Evolutionary conservation across 768 basidiomycete species (phyloP).

Genomic region (Podaxis sp.): DNA sequence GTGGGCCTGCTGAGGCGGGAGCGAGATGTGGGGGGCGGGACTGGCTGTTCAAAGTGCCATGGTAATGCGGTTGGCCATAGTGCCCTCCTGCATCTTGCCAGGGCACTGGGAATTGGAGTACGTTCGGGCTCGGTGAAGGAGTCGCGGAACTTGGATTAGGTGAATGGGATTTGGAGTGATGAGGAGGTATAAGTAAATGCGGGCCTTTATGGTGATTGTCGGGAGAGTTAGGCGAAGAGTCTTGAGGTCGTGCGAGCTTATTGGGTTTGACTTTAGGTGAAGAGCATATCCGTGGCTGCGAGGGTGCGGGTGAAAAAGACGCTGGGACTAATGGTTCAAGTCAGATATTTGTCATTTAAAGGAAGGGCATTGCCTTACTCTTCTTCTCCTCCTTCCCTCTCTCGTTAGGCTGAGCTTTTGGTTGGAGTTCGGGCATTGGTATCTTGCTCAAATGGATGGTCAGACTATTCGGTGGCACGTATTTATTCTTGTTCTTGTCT

Average conservation of each 20-base stretch:
- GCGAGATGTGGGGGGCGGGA: constrained; percentile 8
- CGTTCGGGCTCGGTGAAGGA: constrained; percentile 9
- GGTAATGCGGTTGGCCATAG: neutral
- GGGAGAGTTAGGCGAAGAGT: neutral
- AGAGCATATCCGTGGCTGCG: neutral
- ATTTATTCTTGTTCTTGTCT: constrained; percentile 40
- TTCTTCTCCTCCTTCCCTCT: constrained; percentile 36
- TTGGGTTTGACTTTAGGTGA: constrained; percentile 8
- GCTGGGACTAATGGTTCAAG: constrained; percentile 5
- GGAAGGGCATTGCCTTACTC: constrained; percentile 28
- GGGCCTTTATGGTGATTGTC: neutral
- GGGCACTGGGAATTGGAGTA: neutral
- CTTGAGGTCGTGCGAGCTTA: constrained; percentile 19
- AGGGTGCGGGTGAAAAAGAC: constrained; percentile 5
- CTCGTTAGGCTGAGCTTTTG: constrained; percentile 32
- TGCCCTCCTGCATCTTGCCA: neutral
- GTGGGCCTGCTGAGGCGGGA: neutral
- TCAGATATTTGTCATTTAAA: constrained; percentile 2
- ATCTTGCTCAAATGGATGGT: constrained; percentile 82
- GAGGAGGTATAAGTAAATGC: neutral
- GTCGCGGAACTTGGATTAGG: constrained; percentile 40
- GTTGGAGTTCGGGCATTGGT: constrained; percentile 77
- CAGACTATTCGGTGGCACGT: constrained; percentile 64
- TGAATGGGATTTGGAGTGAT: constrained; percentile 27
- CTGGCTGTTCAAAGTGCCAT: neutral